phyloP scores from a whole-genome alignment of 805 yeast genomes.

The Tetrapisispora nanseiensis region DNA sequence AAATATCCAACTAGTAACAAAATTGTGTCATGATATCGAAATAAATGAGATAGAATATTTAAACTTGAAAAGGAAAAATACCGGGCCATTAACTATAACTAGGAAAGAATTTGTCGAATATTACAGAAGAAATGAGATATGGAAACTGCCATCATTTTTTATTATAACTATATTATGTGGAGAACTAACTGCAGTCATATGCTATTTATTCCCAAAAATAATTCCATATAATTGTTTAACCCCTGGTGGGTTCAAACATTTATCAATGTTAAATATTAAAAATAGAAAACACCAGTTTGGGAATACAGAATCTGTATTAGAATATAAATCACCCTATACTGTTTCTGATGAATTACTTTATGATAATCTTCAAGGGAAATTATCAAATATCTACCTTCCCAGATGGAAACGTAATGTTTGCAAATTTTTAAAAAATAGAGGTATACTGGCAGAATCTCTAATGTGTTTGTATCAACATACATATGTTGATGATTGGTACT shows the following conservation, averaged over 20 bases:
- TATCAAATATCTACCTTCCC: background rate
- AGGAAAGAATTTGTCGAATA: conserved; percentile 37
- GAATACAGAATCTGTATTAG: background rate
- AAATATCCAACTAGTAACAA: conserved; percentile 18
- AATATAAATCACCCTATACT: conserved; percentile 39
- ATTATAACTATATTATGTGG: conserved; percentile 39
- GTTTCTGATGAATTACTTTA: conserved; percentile 33
- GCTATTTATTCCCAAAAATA: conserved; percentile 44
- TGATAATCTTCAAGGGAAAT: conserved; percentile 23
- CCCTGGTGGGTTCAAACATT: conserved; percentile 32
- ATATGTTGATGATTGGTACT: conserved; percentile 25
- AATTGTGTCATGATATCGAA: conserved; percentile 11
- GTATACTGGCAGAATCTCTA: conserved; percentile 29
- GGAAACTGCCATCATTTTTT: conserved; percentile 46
- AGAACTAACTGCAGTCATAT: conserved; percentile 45
- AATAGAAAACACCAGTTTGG: background rate
- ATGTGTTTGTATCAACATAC: conserved; percentile 45
- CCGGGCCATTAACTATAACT: conserved; percentile 20
- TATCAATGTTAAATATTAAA: conserved; percentile 1
- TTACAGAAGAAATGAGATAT: conserved; percentile 37
- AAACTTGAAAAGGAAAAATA: background rate
- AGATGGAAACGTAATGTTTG: background rate
- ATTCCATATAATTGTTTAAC: conserved; percentile 51
- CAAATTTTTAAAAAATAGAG: conserved; percentile 20
- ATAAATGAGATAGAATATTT: conserved; percentile 22